Percentiles rank a stretch among this genome's conserved stretches.
phyloP scores from a whole-genome alignment of 345 rosid species.

The Lepidium sativum region DNA sequence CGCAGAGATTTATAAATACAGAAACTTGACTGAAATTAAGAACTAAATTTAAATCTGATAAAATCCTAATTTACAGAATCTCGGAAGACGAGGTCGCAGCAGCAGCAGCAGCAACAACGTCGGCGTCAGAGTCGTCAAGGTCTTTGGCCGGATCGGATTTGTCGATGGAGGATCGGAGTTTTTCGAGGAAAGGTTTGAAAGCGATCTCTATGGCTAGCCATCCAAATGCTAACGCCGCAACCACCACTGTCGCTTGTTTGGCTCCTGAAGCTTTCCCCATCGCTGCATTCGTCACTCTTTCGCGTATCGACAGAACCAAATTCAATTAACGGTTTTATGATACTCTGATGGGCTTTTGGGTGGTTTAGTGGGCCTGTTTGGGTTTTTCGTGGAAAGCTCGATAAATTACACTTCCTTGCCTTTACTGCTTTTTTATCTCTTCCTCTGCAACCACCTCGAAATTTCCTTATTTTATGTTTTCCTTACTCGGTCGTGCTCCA shows the following conservation, averaged over 20 bases:
- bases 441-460: too few relatives aligned
- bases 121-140: slow-evolving; percentile 41
- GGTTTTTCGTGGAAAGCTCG: not conserved
- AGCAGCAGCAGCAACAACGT: not conserved
- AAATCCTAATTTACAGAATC: slow-evolving; percentile 2
- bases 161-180: slow-evolving; percentile 60
- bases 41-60: not conserved
- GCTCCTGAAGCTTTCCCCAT: slow-evolving; percentile 21
- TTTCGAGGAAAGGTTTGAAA: slow-evolving; percentile 71
- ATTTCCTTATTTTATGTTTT: too few relatives aligned
- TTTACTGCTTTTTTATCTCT: too few relatives aligned
- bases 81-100: not conserved
- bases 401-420: too few relatives aligned
- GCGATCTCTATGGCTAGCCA: slow-evolving; percentile 87
- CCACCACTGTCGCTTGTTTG: slow-evolving; percentile 56
- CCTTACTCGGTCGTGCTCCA: too few relatives aligned
- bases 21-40: not conserved
- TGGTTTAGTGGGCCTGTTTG: not conserved
- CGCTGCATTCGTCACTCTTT: not conserved
- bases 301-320: not conserved
- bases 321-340: not conserved
- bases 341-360: not conserved
- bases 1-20: not conserved
- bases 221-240: slow-evolving; percentile 69
- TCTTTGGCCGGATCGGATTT: slow-evolving; percentile 61